Percentiles rank a stretch among this genome's conserved stretches.
These are phyloP conservation scores for Boletus barrowsii DNA, from an alignment of 768 basidiomycete genomes.

Conservation along the genomic window DNA sequence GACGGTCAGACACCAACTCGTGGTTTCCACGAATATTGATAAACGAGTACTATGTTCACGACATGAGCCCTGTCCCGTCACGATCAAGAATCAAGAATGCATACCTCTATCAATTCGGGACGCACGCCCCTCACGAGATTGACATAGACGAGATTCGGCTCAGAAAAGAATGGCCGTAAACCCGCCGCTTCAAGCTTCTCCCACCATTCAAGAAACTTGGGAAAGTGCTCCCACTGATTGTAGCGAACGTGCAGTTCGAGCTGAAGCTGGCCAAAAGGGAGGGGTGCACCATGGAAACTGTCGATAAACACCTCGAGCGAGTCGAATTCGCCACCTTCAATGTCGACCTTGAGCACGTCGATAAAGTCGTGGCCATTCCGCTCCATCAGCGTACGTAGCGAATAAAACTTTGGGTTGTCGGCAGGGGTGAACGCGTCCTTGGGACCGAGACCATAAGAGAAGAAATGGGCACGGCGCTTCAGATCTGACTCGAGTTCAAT, in stretches of 20 bases:
- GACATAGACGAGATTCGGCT: constrained; percentile 48
- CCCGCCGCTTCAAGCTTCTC: constrained; percentile 66
- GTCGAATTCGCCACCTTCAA: constrained; percentile 67
- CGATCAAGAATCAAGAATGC: neutral
- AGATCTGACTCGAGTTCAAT: constrained; percentile 32
- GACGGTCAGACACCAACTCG: too few relatives aligned
- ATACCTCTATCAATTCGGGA: constrained; percentile 42
- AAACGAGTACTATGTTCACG: too few relatives aligned
- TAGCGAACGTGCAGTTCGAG: constrained; percentile 61
- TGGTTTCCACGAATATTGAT: too few relatives aligned
- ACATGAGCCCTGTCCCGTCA: too few relatives aligned
- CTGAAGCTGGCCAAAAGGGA: constrained; percentile 72
- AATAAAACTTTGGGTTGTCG: neutral
- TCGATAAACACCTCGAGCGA: constrained; percentile 51
- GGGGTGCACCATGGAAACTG: constrained; percentile 37
- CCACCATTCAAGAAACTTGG: constrained; percentile 65
- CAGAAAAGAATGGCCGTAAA: constrained; percentile 69
- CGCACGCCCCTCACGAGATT: constrained; percentile 38
- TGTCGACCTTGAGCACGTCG: constrained; percentile 71
- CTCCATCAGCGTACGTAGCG: constrained; percentile 55
- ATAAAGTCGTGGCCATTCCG: constrained; percentile 59
- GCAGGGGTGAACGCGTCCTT: too few relatives aligned
- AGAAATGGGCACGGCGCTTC: constrained; percentile 41
- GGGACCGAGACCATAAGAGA: neutral
- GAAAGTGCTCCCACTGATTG: constrained; percentile 50